A percentile compares a stretch with the other conserved stretches of the same genome.
Conservation (phyloP, 2,329 filamentous ascomycete genomes). For the Ophiostoma himal-ulmi region DNA sequence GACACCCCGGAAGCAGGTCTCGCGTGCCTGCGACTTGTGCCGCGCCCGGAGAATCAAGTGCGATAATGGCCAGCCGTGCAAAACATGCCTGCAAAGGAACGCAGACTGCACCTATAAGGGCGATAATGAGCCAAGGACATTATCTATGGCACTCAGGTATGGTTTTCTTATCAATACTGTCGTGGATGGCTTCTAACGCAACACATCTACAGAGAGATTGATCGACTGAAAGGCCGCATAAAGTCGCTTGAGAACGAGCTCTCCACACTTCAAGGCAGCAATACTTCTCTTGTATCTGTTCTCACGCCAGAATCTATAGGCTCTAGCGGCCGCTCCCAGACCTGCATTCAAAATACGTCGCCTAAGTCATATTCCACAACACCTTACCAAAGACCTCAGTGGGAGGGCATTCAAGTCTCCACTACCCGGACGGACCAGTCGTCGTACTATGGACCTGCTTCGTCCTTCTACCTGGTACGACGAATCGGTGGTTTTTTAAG, state of each 20-base stretch:
- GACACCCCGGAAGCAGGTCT: constrained; percentile 27
- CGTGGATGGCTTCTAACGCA: not conserved
- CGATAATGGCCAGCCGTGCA: constrained; percentile 36
- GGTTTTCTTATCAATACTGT: not conserved
- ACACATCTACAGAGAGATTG: not conserved
- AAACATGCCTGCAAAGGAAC: constrained; percentile 33
- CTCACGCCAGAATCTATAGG: not conserved
- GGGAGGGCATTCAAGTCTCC: not conserved
- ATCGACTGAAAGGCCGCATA: not conserved
- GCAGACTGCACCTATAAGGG: constrained; percentile 33
- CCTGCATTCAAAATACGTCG: not conserved
- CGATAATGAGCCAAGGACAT: not conserved
- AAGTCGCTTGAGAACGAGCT: not conserved
- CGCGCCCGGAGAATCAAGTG: constrained; percentile 37
- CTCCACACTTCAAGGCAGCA: not conserved
- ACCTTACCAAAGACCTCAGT: not conserved
- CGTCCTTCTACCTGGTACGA: not conserved
- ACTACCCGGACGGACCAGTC: not conserved
- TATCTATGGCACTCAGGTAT: not conserved
- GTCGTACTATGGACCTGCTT: not conserved
- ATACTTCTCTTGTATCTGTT: not conserved
- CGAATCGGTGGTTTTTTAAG: not conserved
- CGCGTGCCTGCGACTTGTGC: constrained; percentile 36
- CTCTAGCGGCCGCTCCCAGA: not conserved
- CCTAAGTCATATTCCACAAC: not conserved